Evolutionary conservation across 2,329 filamentous ascomycete genomes (phyloP), one percentile per base, ranked within the genome.

Genomic region (Xylaria multiplex): DNA sequence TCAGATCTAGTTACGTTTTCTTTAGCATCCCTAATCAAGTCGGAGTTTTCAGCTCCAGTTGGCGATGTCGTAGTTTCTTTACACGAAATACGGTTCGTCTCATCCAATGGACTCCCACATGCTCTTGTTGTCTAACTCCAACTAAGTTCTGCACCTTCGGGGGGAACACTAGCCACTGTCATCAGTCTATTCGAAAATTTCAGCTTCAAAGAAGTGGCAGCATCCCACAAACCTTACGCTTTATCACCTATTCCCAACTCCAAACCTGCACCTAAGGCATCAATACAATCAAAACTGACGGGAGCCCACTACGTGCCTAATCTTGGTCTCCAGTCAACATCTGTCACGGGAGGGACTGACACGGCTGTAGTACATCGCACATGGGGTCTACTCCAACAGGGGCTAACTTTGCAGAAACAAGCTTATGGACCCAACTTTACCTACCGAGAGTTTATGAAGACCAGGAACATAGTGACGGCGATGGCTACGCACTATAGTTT

Each of bases 131-230:
- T 32, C 57, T 65, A 60, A 55, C 22, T 13, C n/a, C 40, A n/a
- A 46, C 50, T 37, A 86, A 86, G 83, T 50, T 76, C 79, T 30
- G 72, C 78, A 1, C 84, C 87, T 2, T 91, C 88, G 1, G 89
- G 89, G n/a, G 89, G 89, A 53, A 90, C 91, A 1, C 79, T 94
- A 4, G 83, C 86, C 40, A 93, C 93, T 0, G 81, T 89, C 3
- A 77, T 97, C 14, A 84, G 76, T 53, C 70, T 88, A 24, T 81
- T 88, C 63, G 87, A 90, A 30, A 76, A 78, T 52, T 88, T 84
- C 72, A 78, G 79, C 24, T 57, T 86, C 19, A 78, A 80, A 54
- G 80, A 89, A 59, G 69, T 90, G 6, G 74, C 73, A 14, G 79
- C 77, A 2, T 78, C 84, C 1, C 75, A 79, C 60, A 75, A 77